phyloP scores from a whole-genome alignment of 2,329 filamentous ascomycete genomes.

The Diaporthe citrichinensis region DNA sequence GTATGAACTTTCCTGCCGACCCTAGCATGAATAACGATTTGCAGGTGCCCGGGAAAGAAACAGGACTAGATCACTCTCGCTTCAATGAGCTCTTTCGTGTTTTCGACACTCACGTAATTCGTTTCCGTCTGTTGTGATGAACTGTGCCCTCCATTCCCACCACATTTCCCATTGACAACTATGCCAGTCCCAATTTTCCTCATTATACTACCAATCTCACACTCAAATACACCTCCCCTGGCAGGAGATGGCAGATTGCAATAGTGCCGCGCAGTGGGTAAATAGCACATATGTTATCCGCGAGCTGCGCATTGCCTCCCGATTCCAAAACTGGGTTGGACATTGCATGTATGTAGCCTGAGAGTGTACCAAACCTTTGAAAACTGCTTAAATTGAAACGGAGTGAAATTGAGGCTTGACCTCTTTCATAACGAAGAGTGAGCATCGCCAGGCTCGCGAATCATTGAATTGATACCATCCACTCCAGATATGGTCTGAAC shows the following conservation, averaged over 20 bases:
- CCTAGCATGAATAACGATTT: not conserved
- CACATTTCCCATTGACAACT: not conserved
- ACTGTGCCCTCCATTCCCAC: not conserved
- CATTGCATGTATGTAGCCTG: not conserved
- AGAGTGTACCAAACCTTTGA: not conserved
- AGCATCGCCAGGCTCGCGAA: too few species aligned
- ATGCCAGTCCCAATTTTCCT: not conserved
- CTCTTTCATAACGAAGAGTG: not conserved
- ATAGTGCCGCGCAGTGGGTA: not conserved
- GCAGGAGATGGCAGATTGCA: too few species aligned
- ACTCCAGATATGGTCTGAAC: not conserved
- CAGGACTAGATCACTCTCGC: not conserved
- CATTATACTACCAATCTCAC: too few species aligned
- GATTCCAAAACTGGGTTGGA: not conserved
- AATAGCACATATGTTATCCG: not conserved
- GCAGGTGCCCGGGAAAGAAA: not conserved
- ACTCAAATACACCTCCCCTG: not conserved
- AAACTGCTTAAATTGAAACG: not conserved
- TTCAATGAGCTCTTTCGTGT: not conserved
- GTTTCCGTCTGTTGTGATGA: too few species aligned
- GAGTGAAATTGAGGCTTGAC: not conserved
- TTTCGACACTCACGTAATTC: not conserved
- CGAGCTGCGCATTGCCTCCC: not conserved
- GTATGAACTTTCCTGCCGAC: not conserved
- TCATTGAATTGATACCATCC: not conserved